Base-by-base conservation (phyloP, 1,139 yeast genomes). In the Sugiyamaella xylanicola region DNA sequence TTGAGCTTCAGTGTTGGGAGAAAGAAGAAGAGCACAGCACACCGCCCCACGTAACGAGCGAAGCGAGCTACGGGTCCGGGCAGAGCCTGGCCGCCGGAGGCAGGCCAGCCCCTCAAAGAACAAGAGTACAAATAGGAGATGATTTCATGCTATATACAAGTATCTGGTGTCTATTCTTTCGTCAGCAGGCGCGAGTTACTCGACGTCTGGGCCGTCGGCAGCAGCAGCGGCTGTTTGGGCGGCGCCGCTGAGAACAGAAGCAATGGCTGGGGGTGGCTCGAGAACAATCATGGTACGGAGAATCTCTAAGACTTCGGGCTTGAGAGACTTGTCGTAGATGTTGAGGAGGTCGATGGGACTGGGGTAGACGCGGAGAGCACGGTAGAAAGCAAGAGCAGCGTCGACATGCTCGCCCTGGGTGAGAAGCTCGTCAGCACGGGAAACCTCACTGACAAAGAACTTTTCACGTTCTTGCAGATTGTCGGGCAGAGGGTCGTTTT, bases 311-410 rank as follows among this genome's bases (percentile, higher is more conserved):
- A 91, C 86, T 48, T 84, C 85, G 68, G 85, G 86, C 52, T 95
- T 92, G 61, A 92, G 83, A 51, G 92, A 83, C 77, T 87, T 87
- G 77, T 92, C 97, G 76, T 89, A 92, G 66, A 93, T 85, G 48
- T 86, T 86, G 71, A 93, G 80, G 65, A 93, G 82, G 65, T 90
- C 97, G 57, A 95, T 86, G 56, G 98, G 99, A 73, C 87, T 87
- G 59, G 99, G 98, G 73, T 92, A 93, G 51, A 91, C 92, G 37
- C 89, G 83, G 69, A 93, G 80, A n/a, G 97, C 98, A 74, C 91
- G 88, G 81, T 93, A 93, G 80, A 91, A 93, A 65, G 87, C 83
- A 64, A 91, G 77, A 43, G 98, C 98, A 44, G 97, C 86, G 57
- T 85, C 89, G 60, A 86, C 73, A 56, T 62, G 62, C 48, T 63